Evolutionary conservation across 306 rosid species (phyloP).

Genomic region (Heteromeles arbutifolia): DNA sequence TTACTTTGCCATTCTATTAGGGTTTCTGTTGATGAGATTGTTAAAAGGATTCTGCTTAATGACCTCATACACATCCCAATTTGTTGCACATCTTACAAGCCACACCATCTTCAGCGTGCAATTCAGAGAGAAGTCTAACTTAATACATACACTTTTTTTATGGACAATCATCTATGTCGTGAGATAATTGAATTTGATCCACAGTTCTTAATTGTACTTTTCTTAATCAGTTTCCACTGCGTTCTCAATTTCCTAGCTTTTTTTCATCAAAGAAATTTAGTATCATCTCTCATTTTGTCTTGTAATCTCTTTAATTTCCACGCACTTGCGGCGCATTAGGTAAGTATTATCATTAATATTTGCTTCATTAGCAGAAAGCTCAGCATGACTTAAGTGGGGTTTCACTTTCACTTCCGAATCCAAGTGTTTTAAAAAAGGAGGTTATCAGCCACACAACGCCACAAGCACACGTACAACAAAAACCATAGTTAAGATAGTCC

Average conservation of each 20-base stretch:
- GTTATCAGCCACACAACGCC: conserved; percentile 32
- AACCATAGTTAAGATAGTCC: conserved; percentile 11
- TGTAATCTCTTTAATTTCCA: background rate
- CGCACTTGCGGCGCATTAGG: conserved; percentile 9
- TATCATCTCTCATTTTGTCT: background rate
- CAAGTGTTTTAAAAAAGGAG: conserved; percentile 27
- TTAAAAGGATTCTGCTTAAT: background rate
- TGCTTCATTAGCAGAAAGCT: conserved; percentile 10
- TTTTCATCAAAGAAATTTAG: background rate
- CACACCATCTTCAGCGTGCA: no score
- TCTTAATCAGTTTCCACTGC: background rate
- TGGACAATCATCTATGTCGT: no score
- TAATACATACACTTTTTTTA: no score
- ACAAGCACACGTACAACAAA: conserved; percentile 27
- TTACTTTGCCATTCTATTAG: conserved; percentile 7
- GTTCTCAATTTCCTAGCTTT: background rate
- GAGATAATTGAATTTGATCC: background rate
- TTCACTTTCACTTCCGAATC: conserved; percentile 61
- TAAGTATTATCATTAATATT: conserved; percentile 7
- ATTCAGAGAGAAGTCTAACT: no score
- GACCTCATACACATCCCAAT: no score
- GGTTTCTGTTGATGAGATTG: conserved; percentile 9
- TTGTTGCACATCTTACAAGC: no score
- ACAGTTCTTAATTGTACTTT: no score
- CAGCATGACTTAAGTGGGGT: conserved; percentile 35